These are phyloP conservation scores for Haberlea rhodopensis DNA, from an alignment of 257 asterid species.

Conservation along the genomic window DNA sequence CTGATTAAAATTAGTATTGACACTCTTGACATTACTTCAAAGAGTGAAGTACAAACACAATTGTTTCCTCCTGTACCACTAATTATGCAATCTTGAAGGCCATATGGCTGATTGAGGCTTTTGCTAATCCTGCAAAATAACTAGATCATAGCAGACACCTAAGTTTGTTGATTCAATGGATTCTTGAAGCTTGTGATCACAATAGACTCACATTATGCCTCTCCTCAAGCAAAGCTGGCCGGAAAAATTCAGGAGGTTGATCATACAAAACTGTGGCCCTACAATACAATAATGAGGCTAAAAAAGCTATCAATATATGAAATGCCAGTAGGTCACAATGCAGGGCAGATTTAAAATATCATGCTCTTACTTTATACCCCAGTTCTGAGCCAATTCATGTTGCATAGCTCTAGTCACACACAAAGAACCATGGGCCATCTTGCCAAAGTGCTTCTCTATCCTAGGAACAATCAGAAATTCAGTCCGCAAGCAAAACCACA, in stretches of 20 bases:
- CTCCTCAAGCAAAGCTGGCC: constrained; percentile 69
- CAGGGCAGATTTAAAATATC: constrained; percentile 13
- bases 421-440: constrained; percentile 85
- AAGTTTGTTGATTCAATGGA: constrained; percentile 27
- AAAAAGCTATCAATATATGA: constrained; percentile 10
- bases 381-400: constrained; percentile 88
- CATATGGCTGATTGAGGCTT: constrained; percentile 54
- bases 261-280: constrained; percentile 93
- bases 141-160: constrained; percentile 45
- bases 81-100: constrained; percentile 70
- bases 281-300: constrained; percentile 22
- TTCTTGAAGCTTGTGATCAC: constrained; percentile 25
- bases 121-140: constrained; percentile 74
- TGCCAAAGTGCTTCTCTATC: constrained; percentile 89
- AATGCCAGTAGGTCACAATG: constrained; percentile 11
- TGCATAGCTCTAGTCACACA: constrained; percentile 98
- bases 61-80: constrained; percentile 45
- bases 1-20: constrained; percentile 18
- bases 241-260: constrained; percentile 94
- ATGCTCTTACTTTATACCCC: constrained; percentile 77
- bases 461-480: constrained; percentile 43
- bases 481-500: constrained; percentile 20
- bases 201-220: constrained; percentile 68
- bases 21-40: constrained; percentile 19
- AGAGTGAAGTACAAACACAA: constrained; percentile 19